Base-by-base conservation (phyloP, 176 grass and related monocot species). In the Avena insularis region DNA sequence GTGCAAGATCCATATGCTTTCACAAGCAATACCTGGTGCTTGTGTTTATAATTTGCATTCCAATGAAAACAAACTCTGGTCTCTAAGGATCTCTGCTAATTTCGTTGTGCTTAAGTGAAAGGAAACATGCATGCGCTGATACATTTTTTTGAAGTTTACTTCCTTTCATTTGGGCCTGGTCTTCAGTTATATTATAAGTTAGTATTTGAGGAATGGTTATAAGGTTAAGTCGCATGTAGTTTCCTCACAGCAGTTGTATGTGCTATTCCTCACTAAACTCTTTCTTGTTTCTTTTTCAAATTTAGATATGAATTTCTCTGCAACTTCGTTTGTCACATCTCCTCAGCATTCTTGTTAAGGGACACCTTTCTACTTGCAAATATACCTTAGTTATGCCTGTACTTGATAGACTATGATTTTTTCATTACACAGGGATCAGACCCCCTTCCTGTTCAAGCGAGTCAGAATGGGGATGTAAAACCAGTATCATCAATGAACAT, bases 401-500 rank as follows among this genome's bases (percentile, higher is more conserved):
- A 86, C 48, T 72, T 79, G 31, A 60, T 38, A 33, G 4, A 70
- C 40, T 86, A 78, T 67, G 2, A 19, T 75, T 70, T 19, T 47
- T 78, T 45, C 12, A 3, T 72, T 58, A 51, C 15, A 73, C 89
- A 95, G 93, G 90, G 60, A 82, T 45, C 83, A 84, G 90, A 92
- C 36, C 58, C 65, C 13, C 79, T 87, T 86, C 83, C 74, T 27
- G 87, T 82, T 85, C 90, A 95, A 78, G 82, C 69, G 17, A 77
- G 54, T 78, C 89, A 88, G 55, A 92, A 87, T 69, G 78, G 82
- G 61, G 91, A 95, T 11, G 66, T 76, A 77, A 95, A 93, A 82
- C 47, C 85, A 70, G 88, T 91, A 72, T 70, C 91, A 70, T 86
- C 93, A 90, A 85, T 90, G 31, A 88, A 86, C 90, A 93, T 98